Base-by-base conservation (phyloP, 129 eudicot species). In the Logfia minima region DNA sequence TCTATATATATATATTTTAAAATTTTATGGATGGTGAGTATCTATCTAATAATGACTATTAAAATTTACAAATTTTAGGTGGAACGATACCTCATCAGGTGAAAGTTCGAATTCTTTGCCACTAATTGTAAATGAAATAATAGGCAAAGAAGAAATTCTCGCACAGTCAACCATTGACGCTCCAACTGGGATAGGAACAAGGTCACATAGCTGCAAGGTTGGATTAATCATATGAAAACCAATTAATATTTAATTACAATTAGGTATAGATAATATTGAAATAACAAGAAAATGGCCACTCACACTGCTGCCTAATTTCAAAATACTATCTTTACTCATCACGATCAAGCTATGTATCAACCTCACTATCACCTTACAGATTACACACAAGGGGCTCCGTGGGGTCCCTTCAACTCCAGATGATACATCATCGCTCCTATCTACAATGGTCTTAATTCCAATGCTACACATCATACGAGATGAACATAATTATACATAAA, bases 361-460 rank as follows among this genome's bases (percentile, higher is more conserved):
- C 34, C 34, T 26, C 29, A 26, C 29, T 26, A 26, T 26, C 88
- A 83, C 58, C 61, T 90, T 79, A 61, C 97, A 93, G 16, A 84
- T 79, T 24, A 66, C 71, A 73, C 98, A 93, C 83, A 79, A 16
- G 85, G 72, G 84, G 85, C 17, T 23, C 13, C 11, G 8, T 0
- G 18, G 45, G 45, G 45, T 39, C 45, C 11, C 1, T 3, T n/a
- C 71, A 39, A 66, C 43, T 45, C 80, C 83, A 69, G 83, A 39
- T 19, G 86, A 82, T 23, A 72, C 64, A 66, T 5, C 23, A n/a
- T 51, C 29, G 35, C 19, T 79, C 16, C 23, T 79, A 53, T 74
- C 63, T 55, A 66, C 37, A 8, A 89, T 97, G 81, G 85, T 90
- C 83, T 84, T 82, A 34, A 87, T 93, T 48, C 87, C 88, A 82